Base-by-base conservation (phyloP, 1,284 basidiomycete species). In the Phellopilus nigrolimitatus region DNA sequence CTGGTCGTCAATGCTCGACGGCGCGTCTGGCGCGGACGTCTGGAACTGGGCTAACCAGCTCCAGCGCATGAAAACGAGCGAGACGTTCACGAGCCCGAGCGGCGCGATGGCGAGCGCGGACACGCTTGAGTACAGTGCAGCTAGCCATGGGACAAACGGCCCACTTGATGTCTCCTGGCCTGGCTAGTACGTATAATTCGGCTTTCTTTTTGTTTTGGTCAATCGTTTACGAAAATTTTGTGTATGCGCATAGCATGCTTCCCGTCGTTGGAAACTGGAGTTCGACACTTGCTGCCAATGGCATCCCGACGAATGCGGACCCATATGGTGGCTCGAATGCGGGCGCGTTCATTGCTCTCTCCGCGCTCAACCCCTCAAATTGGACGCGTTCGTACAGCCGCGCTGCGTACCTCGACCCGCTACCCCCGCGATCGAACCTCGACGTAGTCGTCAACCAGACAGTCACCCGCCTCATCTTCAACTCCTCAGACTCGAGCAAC, bases 311-410 rank as follows among this genome's bases (percentile, higher is more conserved):
- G 9, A 65, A 64, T 15, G 51, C 65, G 1, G 74, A 82, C 55
- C 68, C 79, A 0, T 69, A 76, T 53, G 68, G 68, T 31, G 81
- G 82, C 54, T 60, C 72, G 15, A 68, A 67, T 57, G 71, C 69
- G 66, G 77, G 81, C 40, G 70, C 71, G 0, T 82, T 74, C 60
- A 70, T 88, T 56, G 77, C 82, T 0, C 77, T 81, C 0, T 80
- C 78, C 10, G 72, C 76, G 28, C 80, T 89, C 65, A 82, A 87
- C 66, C 76, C 78, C 0, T 39, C 64, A 28, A 87, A 82, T 72
- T 77, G 78, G 72, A 80, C 79, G 1, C 76, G 87, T 34, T 85
- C 80, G 6, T 82, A 85, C 66, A 73, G 84, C 4, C 76, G 80
- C 49, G 74, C 78, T 1, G 84, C 77, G 1, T 89, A 89, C 70